Conservation (phyloP, 2,329 filamentous ascomycete species). For the Trichoderma afroharzianum region DNA sequence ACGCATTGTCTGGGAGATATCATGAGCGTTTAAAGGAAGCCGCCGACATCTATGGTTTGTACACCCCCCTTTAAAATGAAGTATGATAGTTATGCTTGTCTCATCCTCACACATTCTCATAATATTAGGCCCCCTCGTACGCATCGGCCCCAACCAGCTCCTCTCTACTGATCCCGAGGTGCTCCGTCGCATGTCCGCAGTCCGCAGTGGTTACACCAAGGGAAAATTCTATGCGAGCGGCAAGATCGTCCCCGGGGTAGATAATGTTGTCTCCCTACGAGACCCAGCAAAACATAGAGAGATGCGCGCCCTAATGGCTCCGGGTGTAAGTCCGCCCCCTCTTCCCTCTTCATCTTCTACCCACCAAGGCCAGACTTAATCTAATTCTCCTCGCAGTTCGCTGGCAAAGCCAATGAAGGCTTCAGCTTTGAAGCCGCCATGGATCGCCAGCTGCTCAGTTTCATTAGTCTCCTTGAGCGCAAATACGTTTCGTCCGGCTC, state of each 20-base stretch:
- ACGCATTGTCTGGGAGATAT: conserved; percentile 28
- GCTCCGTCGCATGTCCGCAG: conserved; percentile 36
- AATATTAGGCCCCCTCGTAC: conserved; percentile 25
- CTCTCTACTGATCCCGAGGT: conserved; percentile 38
- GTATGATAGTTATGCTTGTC: no score
- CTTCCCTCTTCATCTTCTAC: background rate
- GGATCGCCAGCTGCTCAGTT: conserved; percentile 36
- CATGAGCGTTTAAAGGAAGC: conserved; percentile 27
- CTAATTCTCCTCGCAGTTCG: conserved; percentile 38
- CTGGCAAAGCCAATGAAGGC: conserved; percentile 46
- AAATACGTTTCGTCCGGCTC: conserved; percentile 43
- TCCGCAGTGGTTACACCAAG: conserved; percentile 36
- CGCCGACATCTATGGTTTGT: conserved; percentile 26
- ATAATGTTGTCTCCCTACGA: conserved; percentile 50
- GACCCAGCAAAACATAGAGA: conserved; percentile 45
- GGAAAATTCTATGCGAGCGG: conserved; percentile 46
- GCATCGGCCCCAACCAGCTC: conserved; percentile 42
- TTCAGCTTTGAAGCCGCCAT: conserved; percentile 40
- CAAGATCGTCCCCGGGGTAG: conserved; percentile 50
- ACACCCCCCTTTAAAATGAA: background rate
- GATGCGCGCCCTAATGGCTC: conserved; percentile 43
- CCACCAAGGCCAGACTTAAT: no score
- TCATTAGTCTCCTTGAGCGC: conserved; percentile 44
- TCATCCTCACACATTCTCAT: background rate
- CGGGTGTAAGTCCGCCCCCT: conserved; percentile 34